Evolutionary conservation across 2,329 filamentous ascomycete genomes (phyloP).

Genomic region (Cytospora piceae): DNA sequence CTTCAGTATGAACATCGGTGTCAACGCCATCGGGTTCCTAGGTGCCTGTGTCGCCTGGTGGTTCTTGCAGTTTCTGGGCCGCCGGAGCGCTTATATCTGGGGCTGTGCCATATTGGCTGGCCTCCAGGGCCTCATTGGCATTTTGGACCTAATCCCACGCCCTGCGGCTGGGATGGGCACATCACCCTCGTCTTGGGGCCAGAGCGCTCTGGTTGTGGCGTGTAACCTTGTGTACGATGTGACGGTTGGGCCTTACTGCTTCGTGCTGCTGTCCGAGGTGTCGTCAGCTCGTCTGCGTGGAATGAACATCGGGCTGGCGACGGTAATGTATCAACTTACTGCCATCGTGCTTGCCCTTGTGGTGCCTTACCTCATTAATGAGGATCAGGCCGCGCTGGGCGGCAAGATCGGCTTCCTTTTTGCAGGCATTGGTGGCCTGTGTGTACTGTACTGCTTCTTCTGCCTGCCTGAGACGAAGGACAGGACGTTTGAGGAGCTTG

Average conservation of each 20-base stretch:
- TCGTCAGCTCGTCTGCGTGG: slow-evolving; percentile 30
- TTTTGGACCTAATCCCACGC: slow-evolving; percentile 42
- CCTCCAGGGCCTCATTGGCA: slow-evolving; percentile 43
- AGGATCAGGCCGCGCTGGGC: slow-evolving; percentile 38
- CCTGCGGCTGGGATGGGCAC: slow-evolving; percentile 36
- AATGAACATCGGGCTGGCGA: slow-evolving; percentile 34
- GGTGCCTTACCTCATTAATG: slow-evolving; percentile 42
- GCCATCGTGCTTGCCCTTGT: slow-evolving; percentile 40
- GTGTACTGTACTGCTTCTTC: slow-evolving; percentile 37
- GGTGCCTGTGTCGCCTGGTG: slow-evolving; percentile 48
- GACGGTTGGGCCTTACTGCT: slow-evolving; percentile 31
- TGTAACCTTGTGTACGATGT: slow-evolving; percentile 34
- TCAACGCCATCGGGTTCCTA: slow-evolving; percentile 46
- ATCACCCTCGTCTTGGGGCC: slow-evolving; percentile 39
- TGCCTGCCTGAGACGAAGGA: slow-evolving; percentile 27
- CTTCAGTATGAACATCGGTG: slow-evolving; percentile 46
- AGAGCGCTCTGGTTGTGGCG: slow-evolving; percentile 42
- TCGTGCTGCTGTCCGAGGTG: slow-evolving; percentile 31
- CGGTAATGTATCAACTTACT: slow-evolving; percentile 33
- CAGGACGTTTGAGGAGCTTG: slow-evolving; percentile 28
- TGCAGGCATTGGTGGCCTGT: slow-evolving; percentile 34
- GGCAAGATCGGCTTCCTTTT: slow-evolving; percentile 42
- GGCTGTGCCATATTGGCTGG: slow-evolving; percentile 41
- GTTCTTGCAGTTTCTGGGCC: slow-evolving; percentile 43
- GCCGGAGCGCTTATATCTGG: slow-evolving; percentile 44